Conservation (phyloP, 768 basidiomycete genomes). For the Leccinum variicolor region DNA sequence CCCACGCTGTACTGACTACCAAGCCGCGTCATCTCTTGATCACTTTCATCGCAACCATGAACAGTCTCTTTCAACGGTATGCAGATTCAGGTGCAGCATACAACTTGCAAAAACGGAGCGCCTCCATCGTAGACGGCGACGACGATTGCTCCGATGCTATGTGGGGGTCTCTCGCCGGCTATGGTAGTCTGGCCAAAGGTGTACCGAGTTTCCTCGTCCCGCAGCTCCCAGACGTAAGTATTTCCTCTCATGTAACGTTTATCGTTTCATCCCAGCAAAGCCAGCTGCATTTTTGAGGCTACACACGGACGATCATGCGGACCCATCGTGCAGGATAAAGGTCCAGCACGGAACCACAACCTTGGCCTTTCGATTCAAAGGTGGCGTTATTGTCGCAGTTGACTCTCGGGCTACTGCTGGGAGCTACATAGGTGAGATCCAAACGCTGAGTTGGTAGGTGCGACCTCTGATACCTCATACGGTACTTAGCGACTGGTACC, state of each 20-base stretch:
- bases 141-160: constrained; percentile 62
- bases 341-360: constrained; percentile 99
- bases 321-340: constrained; percentile 94
- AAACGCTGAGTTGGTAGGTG: not conserved
- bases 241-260: not conserved
- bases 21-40: constrained; percentile 32
- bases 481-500: constrained; percentile 77
- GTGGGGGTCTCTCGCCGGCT: constrained; percentile 85
- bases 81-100: constrained; percentile 51
- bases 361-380: constrained; percentile 92
- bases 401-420: constrained; percentile 97
- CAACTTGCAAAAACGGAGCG: constrained; percentile 46
- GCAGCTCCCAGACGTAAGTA: constrained; percentile 69
- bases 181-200: constrained; percentile 69
- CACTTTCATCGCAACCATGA: constrained; percentile 49
- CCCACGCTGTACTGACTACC: not conserved
- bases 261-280: constrained; percentile 40
- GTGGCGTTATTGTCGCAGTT: constrained; percentile 99
- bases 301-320: constrained; percentile 94
- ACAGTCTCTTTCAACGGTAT: constrained; percentile 64
- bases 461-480: not conserved
- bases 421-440: constrained; percentile 82
- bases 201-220: constrained; percentile 72
- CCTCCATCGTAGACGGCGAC: constrained; percentile 51
- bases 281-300: constrained; percentile 87